Evolutionary conservation across 2,329 filamentous ascomycete genomes (phyloP).

Genomic region (Talaromyces sp.): DNA sequence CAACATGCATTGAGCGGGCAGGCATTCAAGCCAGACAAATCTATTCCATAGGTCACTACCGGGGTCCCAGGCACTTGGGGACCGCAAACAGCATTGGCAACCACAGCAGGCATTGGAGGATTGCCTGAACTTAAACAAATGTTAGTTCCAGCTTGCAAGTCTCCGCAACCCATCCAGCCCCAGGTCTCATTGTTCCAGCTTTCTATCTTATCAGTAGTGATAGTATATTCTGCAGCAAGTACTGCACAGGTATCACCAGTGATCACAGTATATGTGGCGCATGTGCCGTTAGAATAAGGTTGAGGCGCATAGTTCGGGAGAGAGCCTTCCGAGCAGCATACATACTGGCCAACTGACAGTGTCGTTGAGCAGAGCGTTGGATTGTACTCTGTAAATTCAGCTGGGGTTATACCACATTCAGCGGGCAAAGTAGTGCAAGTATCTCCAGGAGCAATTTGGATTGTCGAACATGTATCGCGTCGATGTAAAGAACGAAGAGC

Average conservation of each 20-base stretch:
- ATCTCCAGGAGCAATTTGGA: conserved; percentile 38
- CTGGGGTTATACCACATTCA: conserved; percentile 41
- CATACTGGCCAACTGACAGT: neutral
- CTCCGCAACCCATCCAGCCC: neutral
- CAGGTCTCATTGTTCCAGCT: neutral
- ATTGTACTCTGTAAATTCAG: conserved; percentile 45
- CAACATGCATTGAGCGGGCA: neutral
- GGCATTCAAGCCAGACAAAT: neutral
- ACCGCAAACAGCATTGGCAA: neutral
- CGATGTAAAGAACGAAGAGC: neutral
- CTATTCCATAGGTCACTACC: neutral
- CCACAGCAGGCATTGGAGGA: neutral
- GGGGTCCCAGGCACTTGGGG: neutral
- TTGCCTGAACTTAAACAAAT: neutral
- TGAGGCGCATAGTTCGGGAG: neutral
- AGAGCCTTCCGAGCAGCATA: neutral
- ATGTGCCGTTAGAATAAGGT: neutral
- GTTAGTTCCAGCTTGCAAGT: neutral
- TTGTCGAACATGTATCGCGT: neutral
- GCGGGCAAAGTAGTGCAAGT: conserved; percentile 39
- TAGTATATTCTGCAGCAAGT: neutral
- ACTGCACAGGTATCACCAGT: neutral
- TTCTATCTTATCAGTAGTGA: neutral
- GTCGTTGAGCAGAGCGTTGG: conserved; percentile 27
- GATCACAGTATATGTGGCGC: neutral